A percentile compares a stretch with the other conserved stretches of the same genome.
phyloP scores from a whole-genome alignment of 1,284 basidiomycete species.

The Ganoderma resinaceum region DNA sequence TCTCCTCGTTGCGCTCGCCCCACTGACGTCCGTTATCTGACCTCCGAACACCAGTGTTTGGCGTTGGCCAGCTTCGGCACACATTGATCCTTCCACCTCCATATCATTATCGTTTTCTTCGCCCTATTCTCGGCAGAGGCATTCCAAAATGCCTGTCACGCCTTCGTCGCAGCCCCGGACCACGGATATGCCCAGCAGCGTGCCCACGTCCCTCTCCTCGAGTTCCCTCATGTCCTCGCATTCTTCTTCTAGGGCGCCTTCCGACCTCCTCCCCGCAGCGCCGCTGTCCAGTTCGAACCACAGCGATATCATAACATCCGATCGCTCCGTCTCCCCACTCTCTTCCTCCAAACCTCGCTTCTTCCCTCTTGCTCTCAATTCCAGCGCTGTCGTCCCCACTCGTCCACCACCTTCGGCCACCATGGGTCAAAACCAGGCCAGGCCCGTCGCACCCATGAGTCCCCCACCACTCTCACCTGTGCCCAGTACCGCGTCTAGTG shows the following conservation, averaged over 20 bases:
- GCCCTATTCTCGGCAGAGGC: slow-evolving; percentile 31
- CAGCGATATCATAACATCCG: slow-evolving; percentile 49
- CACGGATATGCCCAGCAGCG: slow-evolving; percentile 42
- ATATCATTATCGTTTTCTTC: slow-evolving; percentile 34
- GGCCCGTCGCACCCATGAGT: slow-evolving; percentile 27
- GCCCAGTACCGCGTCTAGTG: slow-evolving; percentile 47
- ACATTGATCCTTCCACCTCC: slow-evolving; percentile 30
- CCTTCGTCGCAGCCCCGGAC: slow-evolving; percentile 35
- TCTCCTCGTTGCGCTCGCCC: slow-evolving; percentile 45
- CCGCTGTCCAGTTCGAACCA: slow-evolving; percentile 45
- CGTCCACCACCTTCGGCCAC: slow-evolving; percentile 31
- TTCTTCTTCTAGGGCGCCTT: slow-evolving; percentile 45
- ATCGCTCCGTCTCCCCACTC: slow-evolving; percentile 47
- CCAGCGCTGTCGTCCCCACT: slow-evolving; percentile 27
- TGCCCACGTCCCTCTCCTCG: slow-evolving; percentile 45
- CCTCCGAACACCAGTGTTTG: slow-evolving; percentile 28
- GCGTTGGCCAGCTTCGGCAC: slow-evolving; percentile 30
- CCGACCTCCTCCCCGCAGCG: slow-evolving; percentile 44
- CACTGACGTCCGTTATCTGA: slow-evolving; percentile 35
- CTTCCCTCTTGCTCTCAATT: slow-evolving; percentile 46
- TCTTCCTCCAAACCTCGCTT: slow-evolving; percentile 46
- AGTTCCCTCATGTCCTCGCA: slow-evolving; percentile 52
- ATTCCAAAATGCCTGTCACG: slow-evolving; percentile 34
- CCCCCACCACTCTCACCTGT: slow-evolving; percentile 30
- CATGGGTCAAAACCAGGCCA: slow-evolving; percentile 39